A percentile compares a stretch with the other conserved stretches of the same genome.
phyloP scores from a whole-genome alignment of 805 yeast species.

The Yamadazyma takamatsuzukensis region DNA sequence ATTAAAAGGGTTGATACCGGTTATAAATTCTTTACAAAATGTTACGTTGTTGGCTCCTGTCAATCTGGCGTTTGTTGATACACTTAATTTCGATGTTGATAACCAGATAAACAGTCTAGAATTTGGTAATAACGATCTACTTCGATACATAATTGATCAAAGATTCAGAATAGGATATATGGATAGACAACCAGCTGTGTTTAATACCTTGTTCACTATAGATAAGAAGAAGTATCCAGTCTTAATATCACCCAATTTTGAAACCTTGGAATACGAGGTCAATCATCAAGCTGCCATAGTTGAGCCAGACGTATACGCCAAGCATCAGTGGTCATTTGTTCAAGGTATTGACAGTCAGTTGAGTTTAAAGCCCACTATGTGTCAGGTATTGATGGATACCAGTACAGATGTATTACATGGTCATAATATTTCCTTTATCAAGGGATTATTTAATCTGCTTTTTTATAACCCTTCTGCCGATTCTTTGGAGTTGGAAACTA shows the following conservation, averaged over 20 bases:
- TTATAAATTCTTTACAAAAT: constrained; percentile 54
- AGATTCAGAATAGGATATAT: constrained; percentile 29
- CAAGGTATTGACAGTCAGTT: constrained; percentile 57
- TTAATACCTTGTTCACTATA: constrained; percentile 26
- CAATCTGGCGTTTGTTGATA: constrained; percentile 62
- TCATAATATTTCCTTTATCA: constrained; percentile 21
- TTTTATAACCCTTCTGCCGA: constrained; percentile 2
- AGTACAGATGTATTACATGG: constrained; percentile 13
- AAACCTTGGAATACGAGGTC: constrained; percentile 27
- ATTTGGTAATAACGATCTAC: constrained; percentile 10
- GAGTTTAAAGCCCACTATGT: constrained; percentile 29
- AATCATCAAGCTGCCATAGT: constrained; percentile 49
- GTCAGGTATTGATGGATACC: constrained; percentile 38
- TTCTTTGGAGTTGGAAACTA: background rate
- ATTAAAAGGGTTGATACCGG: constrained; percentile 57
- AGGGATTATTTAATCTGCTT: constrained; percentile 21
- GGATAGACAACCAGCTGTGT: constrained; percentile 19
- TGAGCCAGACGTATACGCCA: constrained; percentile 55
- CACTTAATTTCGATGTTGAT: background rate
- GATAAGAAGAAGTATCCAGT: constrained; percentile 18
- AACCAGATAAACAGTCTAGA: constrained; percentile 3
- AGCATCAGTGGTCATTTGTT: constrained; percentile 60
- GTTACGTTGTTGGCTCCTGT: constrained; percentile 79
- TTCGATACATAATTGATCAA: constrained; percentile 33
- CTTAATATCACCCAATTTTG: constrained; percentile 22